phyloP scores from a whole-genome alignment of 352 stramenopile genomes.

The Pythium brachiatum region DNA sequence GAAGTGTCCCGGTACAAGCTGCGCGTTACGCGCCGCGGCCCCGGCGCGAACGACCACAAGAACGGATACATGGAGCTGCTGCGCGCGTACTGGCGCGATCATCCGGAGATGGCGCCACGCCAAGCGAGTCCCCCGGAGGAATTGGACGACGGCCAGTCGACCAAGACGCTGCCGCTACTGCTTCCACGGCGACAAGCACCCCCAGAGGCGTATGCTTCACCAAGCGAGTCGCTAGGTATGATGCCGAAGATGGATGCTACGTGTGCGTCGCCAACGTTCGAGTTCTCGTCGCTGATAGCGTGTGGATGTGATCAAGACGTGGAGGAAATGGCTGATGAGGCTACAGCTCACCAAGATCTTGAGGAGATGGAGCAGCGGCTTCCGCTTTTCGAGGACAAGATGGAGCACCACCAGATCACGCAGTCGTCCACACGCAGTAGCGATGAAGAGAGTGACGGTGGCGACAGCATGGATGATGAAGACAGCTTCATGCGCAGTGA shows the following conservation, averaged over 20 bases:
- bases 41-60: conserved; percentile 36
- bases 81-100: conserved; percentile 14
- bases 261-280: not conserved
- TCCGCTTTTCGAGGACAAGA: not conserved
- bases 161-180: not conserved
- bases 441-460: no score
- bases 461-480: no score
- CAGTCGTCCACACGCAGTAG: not conserved
- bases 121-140: not conserved
- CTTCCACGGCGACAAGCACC: not conserved
- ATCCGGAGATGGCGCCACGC: not conserved
- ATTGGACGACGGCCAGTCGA: not conserved
- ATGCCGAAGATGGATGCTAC: not conserved
- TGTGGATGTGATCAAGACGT: no score
- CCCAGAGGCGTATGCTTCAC: not conserved
- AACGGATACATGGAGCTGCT: conserved; percentile 38
- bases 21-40: conserved; percentile 26
- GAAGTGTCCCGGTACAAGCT: conserved; percentile 41
- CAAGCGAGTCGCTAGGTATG: not conserved
- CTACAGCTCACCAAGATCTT: not conserved
- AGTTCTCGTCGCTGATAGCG: not conserved
- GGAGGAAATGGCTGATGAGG: not conserved
- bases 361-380: not conserved
- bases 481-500: no score
- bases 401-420: not conserved